Base-by-base conservation (phyloP, 345 rosid genomes). In the Lumnitzera littorea region DNA sequence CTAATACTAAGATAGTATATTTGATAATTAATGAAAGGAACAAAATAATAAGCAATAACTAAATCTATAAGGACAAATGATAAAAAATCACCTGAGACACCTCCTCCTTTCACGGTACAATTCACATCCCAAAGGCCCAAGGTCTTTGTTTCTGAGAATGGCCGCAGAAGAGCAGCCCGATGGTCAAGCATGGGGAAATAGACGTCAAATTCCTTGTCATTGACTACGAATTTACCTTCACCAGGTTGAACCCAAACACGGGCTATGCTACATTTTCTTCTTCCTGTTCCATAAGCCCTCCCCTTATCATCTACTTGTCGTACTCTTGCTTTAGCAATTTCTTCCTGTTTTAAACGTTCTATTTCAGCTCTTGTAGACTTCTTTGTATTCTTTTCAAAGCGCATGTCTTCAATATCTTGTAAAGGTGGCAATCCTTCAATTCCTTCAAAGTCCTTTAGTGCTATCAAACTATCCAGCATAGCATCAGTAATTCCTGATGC, bases 171-270 rank as follows among this genome's bases (percentile, higher is more conserved):
- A 27, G 98, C 80, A 66, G 96, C 97, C 12, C 96, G 90, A 24
- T 92, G 91, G 70, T 92, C 98, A 64, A 89, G 96, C 94, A 89
- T 76, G 24, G 97, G 97, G 69, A 92, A 92, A 63, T 84, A 92
- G 53, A 79, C 94, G 78, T 94, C 97, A 53, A 94, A 74, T 48
- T 86, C 74, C 66, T 94, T 88, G 23, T 90, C 97, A 57, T 94
- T 94, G 57, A 94, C 75, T 2, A 66, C 2, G 61, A 94, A 90
- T 36, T 83, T 86, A 2, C 99, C 96, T n/a, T 79, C 74, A 14
- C 99, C 97, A 24, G 99, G 96, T 31, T 78, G 78, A 71, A 90
- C 71, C 99, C 97, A 94, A 55, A 90, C 96, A 55, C 97, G 95
- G 12, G 99, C 97, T 11, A 84, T 64, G 71, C 97, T 94, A 62